These are phyloP conservation scores for Chlorella sp. DNA, from an alignment of 139 green algal genomes.

Conservation along the genomic window DNA sequence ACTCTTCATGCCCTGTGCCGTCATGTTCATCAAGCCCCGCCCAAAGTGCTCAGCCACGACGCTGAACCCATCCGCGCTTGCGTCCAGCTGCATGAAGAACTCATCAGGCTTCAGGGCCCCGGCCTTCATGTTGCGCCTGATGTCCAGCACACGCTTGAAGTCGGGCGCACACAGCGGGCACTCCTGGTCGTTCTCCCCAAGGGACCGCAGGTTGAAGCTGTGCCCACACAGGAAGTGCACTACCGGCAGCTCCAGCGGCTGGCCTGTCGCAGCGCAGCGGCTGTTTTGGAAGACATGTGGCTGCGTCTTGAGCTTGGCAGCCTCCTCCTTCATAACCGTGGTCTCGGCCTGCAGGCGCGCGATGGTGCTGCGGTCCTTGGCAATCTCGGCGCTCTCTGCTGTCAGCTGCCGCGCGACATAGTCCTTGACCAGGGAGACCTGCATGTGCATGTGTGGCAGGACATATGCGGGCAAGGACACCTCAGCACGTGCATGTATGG, in stretches of 20 bases:
- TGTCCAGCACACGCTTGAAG: conserved; percentile 28
- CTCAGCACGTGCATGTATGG: too few relatives aligned
- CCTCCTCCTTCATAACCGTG: too few relatives aligned
- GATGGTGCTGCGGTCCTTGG: too few relatives aligned
- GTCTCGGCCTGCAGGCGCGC: not conserved
- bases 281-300: conserved; percentile 83
- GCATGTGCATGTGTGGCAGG: too few relatives aligned
- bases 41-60: conserved; percentile 88
- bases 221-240: conserved; percentile 97
- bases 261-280: conserved; percentile 63
- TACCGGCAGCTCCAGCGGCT: conserved; percentile 83
- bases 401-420: not conserved
- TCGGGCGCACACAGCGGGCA: conserved; percentile 87
- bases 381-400: too few relatives aligned
- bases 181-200: conserved; percentile 78
- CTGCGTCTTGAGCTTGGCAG: conserved; percentile 18
- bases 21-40: conserved; percentile 75
- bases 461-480: too few relatives aligned
- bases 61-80: conserved; percentile 71
- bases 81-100: conserved; percentile 90
- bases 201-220: conserved; percentile 76
- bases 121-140: conserved; percentile 18
- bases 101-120: conserved; percentile 21
- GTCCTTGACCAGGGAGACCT: not conserved
- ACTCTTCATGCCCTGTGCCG: conserved; percentile 20